phyloP scores from a whole-genome alignment of 495 filamentous ascomycete genomes.

The Tirmania nivea region DNA sequence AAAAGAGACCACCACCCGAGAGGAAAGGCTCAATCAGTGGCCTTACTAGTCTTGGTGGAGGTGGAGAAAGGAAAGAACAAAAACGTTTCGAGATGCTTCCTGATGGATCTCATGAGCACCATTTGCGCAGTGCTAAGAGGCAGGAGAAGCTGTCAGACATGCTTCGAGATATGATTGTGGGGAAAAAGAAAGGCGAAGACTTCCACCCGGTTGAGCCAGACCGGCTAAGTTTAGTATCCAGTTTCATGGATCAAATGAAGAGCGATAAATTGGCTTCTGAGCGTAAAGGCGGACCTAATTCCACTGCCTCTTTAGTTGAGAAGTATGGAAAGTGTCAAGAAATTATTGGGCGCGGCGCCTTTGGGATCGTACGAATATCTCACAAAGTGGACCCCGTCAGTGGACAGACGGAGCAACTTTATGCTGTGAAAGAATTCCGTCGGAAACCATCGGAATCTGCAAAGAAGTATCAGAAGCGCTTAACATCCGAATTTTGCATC shows the following conservation, averaged over 20 bases:
- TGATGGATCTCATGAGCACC: slow-evolving; percentile 61
- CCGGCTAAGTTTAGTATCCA: slow-evolving; percentile 66
- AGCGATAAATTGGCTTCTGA: slow-evolving; percentile 54
- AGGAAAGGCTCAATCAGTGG: not conserved
- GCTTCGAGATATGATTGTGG: slow-evolving; percentile 59
- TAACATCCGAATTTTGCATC: slow-evolving; percentile 98
- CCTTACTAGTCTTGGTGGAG: slow-evolving; percentile 1
- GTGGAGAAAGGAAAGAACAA: slow-evolving; percentile 13
- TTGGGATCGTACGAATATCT: slow-evolving; percentile 94
- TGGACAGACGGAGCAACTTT: slow-evolving; percentile 67
- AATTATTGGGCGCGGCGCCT: slow-evolving; percentile 89
- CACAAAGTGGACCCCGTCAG: slow-evolving; percentile 77
- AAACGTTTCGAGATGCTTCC: slow-evolving; percentile 38
- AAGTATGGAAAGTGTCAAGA: slow-evolving; percentile 99
- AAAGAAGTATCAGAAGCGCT: slow-evolving; percentile 92
- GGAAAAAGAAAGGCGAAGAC: slow-evolving; percentile 47
- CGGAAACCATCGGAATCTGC: slow-evolving; percentile 78
- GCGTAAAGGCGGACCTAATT: slow-evolving; percentile 53
- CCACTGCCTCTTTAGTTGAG: slow-evolving; percentile 67
- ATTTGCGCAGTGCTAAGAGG: slow-evolving; percentile 64
- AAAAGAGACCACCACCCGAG: not conserved
- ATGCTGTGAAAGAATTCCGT: slow-evolving; percentile 95
- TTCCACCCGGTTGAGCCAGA: slow-evolving; percentile 51
- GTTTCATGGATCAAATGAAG: slow-evolving; percentile 86
- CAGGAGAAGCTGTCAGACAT: slow-evolving; percentile 93